A percentile compares a stretch with the other conserved stretches of the same genome.
Evolutionary conservation across 2,329 filamentous ascomycete species (phyloP).

Genomic region (Hymenoscyphus infarciens): DNA sequence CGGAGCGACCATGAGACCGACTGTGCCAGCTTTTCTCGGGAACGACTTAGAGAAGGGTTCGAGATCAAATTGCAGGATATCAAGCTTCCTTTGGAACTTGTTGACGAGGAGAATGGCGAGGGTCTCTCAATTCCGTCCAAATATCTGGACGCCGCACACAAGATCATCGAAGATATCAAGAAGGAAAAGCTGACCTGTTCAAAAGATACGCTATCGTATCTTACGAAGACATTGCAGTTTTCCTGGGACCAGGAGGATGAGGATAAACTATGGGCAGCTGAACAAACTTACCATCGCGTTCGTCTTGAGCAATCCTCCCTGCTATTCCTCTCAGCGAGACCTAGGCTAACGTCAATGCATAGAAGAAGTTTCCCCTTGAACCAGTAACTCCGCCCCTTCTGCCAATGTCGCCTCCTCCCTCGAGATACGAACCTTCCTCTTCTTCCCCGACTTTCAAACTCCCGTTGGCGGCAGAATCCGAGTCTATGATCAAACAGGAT

Average conservation of each 20-base stretch:
- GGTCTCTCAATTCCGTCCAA: constrained; percentile 25
- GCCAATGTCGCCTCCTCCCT: constrained; percentile 17
- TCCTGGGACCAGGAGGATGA: constrained; percentile 26
- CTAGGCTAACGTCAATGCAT: not conserved
- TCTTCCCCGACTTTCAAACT: constrained; percentile 26
- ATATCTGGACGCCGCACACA: constrained; percentile 19
- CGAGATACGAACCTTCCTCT: constrained; percentile 28
- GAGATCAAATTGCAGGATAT: constrained; percentile 30
- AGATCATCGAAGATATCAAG: constrained; percentile 25
- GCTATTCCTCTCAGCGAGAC: not conserved
- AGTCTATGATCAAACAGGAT: constrained; percentile 26
- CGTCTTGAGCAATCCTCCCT: constrained; percentile 3
- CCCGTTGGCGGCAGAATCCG: constrained; percentile 27
- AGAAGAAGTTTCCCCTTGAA: constrained; percentile 24
- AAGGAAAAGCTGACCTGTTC: constrained; percentile 30
- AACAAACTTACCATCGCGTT: constrained; percentile 28
- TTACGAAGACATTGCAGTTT: constrained; percentile 21
- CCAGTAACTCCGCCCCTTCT: constrained; percentile 34
- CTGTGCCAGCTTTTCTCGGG: constrained; percentile 24
- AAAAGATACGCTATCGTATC: constrained; percentile 26
- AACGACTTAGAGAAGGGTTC: constrained; percentile 23
- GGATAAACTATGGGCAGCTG: constrained; percentile 22
- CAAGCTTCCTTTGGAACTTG: constrained; percentile 30
- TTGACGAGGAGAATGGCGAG: constrained; percentile 30
- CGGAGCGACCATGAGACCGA: constrained; percentile 31